Conservation (phyloP, 1,139 yeast genomes). For the Torulaspora pretoriensis region DNA sequence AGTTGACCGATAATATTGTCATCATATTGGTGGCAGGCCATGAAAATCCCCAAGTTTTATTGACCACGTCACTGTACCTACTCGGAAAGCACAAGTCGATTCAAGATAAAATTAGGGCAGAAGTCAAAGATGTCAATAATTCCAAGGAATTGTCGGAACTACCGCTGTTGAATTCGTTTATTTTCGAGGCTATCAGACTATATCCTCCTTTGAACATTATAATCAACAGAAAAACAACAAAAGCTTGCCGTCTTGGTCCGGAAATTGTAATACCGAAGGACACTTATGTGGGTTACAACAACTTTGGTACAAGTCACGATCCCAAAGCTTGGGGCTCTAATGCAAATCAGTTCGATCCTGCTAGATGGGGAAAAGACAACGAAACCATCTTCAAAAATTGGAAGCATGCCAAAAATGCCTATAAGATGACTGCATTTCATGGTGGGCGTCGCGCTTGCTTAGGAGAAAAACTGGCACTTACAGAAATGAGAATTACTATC, state of each 20-base stretch:
- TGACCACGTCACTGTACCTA: conserved; percentile 48
- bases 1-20: conserved; percentile 54
- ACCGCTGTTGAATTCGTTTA: conserved; percentile 38
- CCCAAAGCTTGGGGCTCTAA: conserved; percentile 47
- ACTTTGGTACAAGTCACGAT: conserved; percentile 54
- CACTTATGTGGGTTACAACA: conserved; percentile 54
- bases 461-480: conserved; percentile 56
- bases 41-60: conserved; percentile 55
- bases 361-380: conserved; percentile 50
- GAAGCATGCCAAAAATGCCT: conserved; percentile 43
- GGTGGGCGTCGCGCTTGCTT: conserved; percentile 60
- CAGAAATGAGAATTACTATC: conserved; percentile 43
- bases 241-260: conserved; percentile 40
- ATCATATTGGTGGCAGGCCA: conserved; percentile 59
- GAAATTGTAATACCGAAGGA: conserved; percentile 50
- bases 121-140: conserved; percentile 19
- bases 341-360: conserved; percentile 48
- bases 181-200: conserved; percentile 51
- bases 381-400: conserved; percentile 42
- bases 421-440: conserved; percentile 52
- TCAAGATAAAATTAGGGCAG: conserved; percentile 41
- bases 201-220: conserved; percentile 59
- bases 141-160: conserved; percentile 24
- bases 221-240: conserved; percentile 48
- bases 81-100: conserved; percentile 42